Evolutionary conservation across 495 filamentous ascomycete genomes (phyloP), one percentile per base, ranked within the genome.

Genomic region (Hypoxylon fragiforme): DNA sequence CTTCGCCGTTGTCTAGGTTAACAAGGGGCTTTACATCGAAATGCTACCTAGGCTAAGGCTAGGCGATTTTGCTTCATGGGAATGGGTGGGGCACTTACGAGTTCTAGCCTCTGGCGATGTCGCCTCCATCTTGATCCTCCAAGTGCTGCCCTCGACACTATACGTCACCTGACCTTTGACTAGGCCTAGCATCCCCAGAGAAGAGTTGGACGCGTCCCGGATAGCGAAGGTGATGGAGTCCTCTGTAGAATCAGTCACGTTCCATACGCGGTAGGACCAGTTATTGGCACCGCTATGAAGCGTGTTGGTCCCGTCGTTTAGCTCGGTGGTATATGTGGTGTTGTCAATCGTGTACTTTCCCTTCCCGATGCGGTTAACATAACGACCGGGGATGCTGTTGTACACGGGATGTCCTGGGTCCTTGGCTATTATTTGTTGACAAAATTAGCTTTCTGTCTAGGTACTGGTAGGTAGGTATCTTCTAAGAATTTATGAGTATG

Each of bases 191-290:
- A 95, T 89, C 26, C 85, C 82, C 62, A 83, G 69, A 3, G 81
- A 83, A 15, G 81, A 88, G 65, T 84, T 77, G 57, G 67, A 71
- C 32, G 70, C 69, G 66, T 95, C 90, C 13, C 81, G 69, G 55
- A 95, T 76, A 35, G 80, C 80, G 71, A 95, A 95, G 26, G 90
- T 94, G 69, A 95, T 87, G 11, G 84, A 86, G 70, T 83, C 73
- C 70, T 75, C 30, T 68, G 77, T 67, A 11, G 85, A 71, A 3
- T 83, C 83, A 28, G 69, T 75, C 40, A 80, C 77, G 41, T 81
- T 77, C 68, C 75, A 81, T 18, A 66, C 63, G 18, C 78, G 72
- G 57, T 67, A 82, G 16, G 77, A 81, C 81, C 81, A 85, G 54
- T 82, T 82, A 64, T 84, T 82, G 19, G 73, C 73, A 7, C 81